Base-by-base conservation (phyloP, 768 basidiomycete species). In the Trametes villosa region DNA sequence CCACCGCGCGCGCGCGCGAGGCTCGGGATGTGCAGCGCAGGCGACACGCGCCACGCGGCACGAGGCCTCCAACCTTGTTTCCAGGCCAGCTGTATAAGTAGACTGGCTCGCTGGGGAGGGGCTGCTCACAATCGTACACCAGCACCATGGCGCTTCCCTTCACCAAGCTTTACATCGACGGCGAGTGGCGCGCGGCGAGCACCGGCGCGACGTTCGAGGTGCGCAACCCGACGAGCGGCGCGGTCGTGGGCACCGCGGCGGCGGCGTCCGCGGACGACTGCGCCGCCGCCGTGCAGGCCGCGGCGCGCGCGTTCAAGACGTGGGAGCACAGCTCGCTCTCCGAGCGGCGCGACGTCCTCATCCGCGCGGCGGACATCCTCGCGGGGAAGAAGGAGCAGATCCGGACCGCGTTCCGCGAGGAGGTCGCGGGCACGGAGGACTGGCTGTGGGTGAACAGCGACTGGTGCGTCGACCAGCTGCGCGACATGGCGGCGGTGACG, bases 291-390 rank as follows among this genome's bases (percentile, higher is more conserved):
- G 74, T 83, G 33, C 73, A 79, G 29, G 76, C 78, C 9, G 82
- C 82, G 0, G 72, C 71, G 6, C 69, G 71, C 7, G 84, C 83
- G 3, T 81, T 83, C 72, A 71, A 72, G 55, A 73, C 75, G 11
- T 84, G 84, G 84, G 81, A 82, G 55, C 59, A 73, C 26, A 73
- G 72, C 3, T 70, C 70, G 1, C 66, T 75, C 8, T 67, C 70
- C 30, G 63, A 72, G 45, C 72, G 78, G 42, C 78, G 82, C 27
- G 76, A 77, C 34, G 76, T 85, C 13, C 74, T 85, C 53, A 70
- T 81, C 40, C 79, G 76, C 63, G 83, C 81, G 7, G 79, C 82
- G 1, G 79, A 82, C 12, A 66, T 85, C 4, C 57, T 81, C 24
- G 67, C 61, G 49, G 70, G 77, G 2, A 80, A 82, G 8, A 75